Evolutionary conservation across 108 stramenopile species (phyloP).

Genomic region (Skeletonema marinoi): DNA sequence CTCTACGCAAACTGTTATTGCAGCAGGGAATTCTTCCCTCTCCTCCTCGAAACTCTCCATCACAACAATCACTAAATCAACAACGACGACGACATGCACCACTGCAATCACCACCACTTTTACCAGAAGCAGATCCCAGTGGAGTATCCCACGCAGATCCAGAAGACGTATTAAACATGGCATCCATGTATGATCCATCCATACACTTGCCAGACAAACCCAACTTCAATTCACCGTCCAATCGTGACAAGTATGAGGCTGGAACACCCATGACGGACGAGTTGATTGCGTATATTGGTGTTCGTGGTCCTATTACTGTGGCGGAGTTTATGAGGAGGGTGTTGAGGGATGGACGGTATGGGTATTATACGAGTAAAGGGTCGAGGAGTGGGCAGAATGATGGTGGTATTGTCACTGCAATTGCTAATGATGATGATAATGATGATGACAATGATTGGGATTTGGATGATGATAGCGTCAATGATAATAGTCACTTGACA

Average conservation of each 20-base stretch:
- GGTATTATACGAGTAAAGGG: constrained; percentile 74
- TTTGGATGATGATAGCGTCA: constrained; percentile 31
- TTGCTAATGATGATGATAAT: neutral
- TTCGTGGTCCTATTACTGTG: constrained; percentile 73
- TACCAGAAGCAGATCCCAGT: constrained; percentile 32
- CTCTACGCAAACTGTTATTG: constrained; percentile 22
- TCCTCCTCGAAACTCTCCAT: constrained; percentile 4
- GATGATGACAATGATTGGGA: constrained; percentile 48
- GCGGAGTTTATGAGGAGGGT: constrained; percentile 82
- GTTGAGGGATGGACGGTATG: constrained; percentile 74
- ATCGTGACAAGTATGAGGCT: constrained; percentile 60
- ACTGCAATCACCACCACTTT: neutral
- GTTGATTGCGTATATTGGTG: constrained; percentile 72
- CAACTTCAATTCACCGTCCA: constrained; percentile 27
- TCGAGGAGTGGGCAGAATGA: constrained; percentile 35
- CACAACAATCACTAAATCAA: neutral
- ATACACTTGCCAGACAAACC: constrained; percentile 50
- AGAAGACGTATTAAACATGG: constrained; percentile 41
- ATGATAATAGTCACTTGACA: neutral
- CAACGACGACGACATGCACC: neutral
- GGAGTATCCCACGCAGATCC: constrained; percentile 40
- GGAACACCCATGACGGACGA: constrained; percentile 76
- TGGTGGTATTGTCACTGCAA: neutral
- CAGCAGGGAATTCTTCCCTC: constrained; percentile 34
- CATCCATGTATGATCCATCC: constrained; percentile 50